Percentiles rank a stretch among this genome's conserved stretches.
Evolutionary conservation across 2,329 filamentous ascomycete species (phyloP).

Genomic region (Paraphoma chrysanthemicola): DNA sequence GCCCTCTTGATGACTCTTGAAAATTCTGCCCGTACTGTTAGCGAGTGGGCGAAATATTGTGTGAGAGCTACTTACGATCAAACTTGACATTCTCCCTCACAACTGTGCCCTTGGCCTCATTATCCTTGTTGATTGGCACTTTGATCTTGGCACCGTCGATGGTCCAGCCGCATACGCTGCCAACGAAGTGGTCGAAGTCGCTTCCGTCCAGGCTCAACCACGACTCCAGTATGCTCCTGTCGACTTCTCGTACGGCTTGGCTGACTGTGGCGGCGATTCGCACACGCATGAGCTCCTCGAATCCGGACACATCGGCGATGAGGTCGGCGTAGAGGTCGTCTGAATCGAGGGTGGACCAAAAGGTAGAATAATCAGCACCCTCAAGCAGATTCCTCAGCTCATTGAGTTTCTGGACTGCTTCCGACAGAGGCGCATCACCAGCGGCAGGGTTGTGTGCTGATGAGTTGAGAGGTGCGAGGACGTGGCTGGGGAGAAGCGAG

Average conservation of each 20-base stretch:
- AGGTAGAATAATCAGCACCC: slow-evolving; percentile 85
- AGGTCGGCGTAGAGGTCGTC: slow-evolving; percentile 97
- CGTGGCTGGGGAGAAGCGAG: slow-evolving; percentile 87
- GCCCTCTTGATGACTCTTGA: slow-evolving; percentile 45
- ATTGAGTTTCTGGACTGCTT: slow-evolving; percentile 89
- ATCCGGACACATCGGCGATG: slow-evolving; percentile 90
- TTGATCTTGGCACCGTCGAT: slow-evolving; percentile 72
- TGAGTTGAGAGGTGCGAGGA: slow-evolving; percentile 67
- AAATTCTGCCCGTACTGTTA: slow-evolving; percentile 38
- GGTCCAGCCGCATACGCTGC: slow-evolving; percentile 76
- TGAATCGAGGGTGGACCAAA: slow-evolving; percentile 91
- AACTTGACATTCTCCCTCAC: slow-evolving; percentile 95
- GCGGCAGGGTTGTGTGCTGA: slow-evolving; percentile 58
- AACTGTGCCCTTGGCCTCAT: slow-evolving; percentile 90
- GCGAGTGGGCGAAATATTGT: neutral
- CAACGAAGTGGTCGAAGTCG: slow-evolving; percentile 59
- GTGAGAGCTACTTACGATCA: slow-evolving; percentile 62
- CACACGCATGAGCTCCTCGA: slow-evolving; percentile 91
- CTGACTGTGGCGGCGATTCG: slow-evolving; percentile 88
- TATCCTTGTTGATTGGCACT: slow-evolving; percentile 88
- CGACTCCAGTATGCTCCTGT: slow-evolving; percentile 54
- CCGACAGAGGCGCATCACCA: slow-evolving; percentile 74
- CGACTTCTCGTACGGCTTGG: slow-evolving; percentile 81
- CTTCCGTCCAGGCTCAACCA: slow-evolving; percentile 57
- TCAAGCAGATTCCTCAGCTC: slow-evolving; percentile 86